Conservation (phyloP, 352 stramenopile species). For the Phytophthora pinifolia region DNA sequence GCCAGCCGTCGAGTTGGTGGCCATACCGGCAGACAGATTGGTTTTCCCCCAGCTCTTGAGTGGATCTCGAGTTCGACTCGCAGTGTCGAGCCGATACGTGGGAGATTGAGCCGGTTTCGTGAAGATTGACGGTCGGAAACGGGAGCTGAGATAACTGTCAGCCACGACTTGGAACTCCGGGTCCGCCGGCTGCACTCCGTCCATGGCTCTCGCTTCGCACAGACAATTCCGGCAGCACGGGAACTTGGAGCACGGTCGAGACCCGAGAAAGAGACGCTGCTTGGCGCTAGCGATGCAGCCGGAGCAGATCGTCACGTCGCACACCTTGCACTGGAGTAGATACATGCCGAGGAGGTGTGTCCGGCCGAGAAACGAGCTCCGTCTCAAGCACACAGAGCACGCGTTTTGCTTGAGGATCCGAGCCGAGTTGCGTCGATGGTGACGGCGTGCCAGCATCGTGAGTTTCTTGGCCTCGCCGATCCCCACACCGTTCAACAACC, state of each 20-base stretch:
- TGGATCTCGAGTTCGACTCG: slow-evolving; percentile 14
- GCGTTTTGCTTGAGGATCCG: slow-evolving; percentile 1
- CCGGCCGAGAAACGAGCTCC: slow-evolving; percentile 8
- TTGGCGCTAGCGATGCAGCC: slow-evolving; percentile 30
- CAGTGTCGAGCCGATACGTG: slow-evolving; percentile 17
- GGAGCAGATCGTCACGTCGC: slow-evolving; percentile 28
- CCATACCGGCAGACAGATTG: slow-evolving; percentile 14
- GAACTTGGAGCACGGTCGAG: slow-evolving; percentile 18
- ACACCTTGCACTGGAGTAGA: slow-evolving; percentile 28
- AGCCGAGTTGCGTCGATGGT: neutral
- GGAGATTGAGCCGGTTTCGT: slow-evolving; percentile 5
- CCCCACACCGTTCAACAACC: slow-evolving; percentile 35
- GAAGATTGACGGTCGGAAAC: neutral
- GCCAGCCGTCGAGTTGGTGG: slow-evolving; percentile 24
- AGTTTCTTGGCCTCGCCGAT: slow-evolving; percentile 54
- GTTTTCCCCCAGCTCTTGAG: slow-evolving; percentile 3
- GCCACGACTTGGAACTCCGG: slow-evolving; percentile 32
- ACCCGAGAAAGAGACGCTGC: slow-evolving; percentile 29
- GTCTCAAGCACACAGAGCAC: slow-evolving; percentile 36
- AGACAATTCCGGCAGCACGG: slow-evolving; percentile 39
- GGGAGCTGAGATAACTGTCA: slow-evolving; percentile 21
- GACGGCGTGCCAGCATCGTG: slow-evolving; percentile 35
- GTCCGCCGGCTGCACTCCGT: slow-evolving; percentile 16
- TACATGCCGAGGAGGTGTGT: slow-evolving; percentile 11
- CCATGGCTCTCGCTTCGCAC: slow-evolving; percentile 26